Evolutionary conservation across 192 early-diverging fungal species (phyloP).

Genomic region (Rhizoclosmatium sp.): DNA sequence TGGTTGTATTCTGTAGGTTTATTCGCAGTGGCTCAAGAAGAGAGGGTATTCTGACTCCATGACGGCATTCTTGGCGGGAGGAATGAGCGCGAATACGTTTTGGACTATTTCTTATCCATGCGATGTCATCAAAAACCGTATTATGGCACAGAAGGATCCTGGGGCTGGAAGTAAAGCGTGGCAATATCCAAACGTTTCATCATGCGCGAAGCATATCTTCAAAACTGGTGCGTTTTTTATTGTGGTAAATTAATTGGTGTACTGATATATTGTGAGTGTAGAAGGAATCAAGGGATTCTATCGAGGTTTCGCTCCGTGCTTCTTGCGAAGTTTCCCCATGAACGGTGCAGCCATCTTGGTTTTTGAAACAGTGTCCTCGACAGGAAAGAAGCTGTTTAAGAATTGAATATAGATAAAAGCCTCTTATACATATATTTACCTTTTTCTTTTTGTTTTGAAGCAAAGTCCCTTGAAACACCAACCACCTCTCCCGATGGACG

Average conservation of each 20-base stretch:
- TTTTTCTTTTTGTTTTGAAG: neutral
- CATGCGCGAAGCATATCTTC: constrained; percentile 63
- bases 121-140: constrained; percentile 91
- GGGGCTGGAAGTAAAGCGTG: constrained; percentile 33
- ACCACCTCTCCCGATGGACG: neutral
- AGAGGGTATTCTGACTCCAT: constrained; percentile 41
- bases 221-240: constrained; percentile 1
- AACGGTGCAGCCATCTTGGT: constrained; percentile 94
- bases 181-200: constrained; percentile 63
- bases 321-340: constrained; percentile 92
- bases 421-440: neutral
- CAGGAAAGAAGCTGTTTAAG: constrained; percentile 31
- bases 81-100: constrained; percentile 87
- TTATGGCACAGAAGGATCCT: constrained; percentile 84
- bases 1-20: constrained; percentile 51
- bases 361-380: constrained; percentile 70
- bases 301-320: constrained; percentile 87
- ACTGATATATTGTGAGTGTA: constrained; percentile 22
- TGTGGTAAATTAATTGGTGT: neutral
- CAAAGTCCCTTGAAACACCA: neutral
- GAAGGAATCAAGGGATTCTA: constrained; percentile 89
- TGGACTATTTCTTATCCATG: constrained; percentile 86
- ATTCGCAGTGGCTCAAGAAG: constrained; percentile 57
- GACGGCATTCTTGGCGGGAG: constrained; percentile 62
- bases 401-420: constrained; percentile 10